Evolutionary conservation across 2,329 filamentous ascomycete species (phyloP).

Genomic region (Stenocarpella maydis): DNA sequence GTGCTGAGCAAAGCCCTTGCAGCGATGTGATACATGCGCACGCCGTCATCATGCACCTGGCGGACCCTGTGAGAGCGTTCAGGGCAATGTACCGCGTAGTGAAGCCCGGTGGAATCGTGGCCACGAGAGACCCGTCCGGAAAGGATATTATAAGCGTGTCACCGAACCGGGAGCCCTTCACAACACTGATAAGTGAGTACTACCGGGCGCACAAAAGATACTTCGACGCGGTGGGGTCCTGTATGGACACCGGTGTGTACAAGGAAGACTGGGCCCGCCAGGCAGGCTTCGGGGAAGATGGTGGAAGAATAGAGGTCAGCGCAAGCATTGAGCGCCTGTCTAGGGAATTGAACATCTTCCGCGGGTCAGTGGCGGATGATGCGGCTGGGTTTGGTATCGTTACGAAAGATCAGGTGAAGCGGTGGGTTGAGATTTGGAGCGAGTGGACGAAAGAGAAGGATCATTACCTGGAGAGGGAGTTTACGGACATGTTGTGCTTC

Average conservation of each 20-base stretch:
- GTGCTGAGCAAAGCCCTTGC: no score
- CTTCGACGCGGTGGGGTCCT: background rate
- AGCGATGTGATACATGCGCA: conserved; percentile 65
- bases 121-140: background rate
- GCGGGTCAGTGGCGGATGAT: background rate
- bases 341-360: background rate
- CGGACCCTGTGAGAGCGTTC: conserved; percentile 57
- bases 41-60: conserved; percentile 65
- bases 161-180: background rate
- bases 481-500: background rate
- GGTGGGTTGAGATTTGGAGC: background rate
- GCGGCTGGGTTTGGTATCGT: background rate
- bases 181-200: background rate
- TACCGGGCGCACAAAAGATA: background rate
- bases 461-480: background rate
- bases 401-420: background rate
- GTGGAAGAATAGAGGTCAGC: background rate
- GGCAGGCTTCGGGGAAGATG: background rate
- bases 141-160: background rate
- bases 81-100: conserved; percentile 61
- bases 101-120: conserved; percentile 4
- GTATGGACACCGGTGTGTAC: background rate
- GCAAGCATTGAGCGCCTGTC: background rate
- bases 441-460: background rate
- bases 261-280: conserved; percentile 3